Evolutionary conservation across 75 land plant species (phyloP).

Genomic region (Cryptomeria japonica): DNA sequence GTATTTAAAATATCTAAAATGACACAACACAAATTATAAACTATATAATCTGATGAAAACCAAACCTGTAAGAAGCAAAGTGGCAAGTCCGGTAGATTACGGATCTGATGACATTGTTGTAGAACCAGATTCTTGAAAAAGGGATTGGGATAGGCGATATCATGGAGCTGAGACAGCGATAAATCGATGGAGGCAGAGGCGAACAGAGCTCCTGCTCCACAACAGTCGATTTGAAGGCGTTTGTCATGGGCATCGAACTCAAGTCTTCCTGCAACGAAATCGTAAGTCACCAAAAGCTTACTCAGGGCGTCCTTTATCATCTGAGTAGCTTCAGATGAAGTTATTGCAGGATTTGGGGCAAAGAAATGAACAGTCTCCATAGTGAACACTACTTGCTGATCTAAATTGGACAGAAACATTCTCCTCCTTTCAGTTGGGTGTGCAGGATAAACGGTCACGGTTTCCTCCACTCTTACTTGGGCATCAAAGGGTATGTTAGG

Average conservation of each 20-base stretch:
- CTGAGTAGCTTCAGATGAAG: background rate
- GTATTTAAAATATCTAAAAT: no score
- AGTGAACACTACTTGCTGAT: constrained; percentile 46
- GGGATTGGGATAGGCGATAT: no score
- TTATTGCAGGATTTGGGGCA: background rate
- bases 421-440: constrained; percentile 20
- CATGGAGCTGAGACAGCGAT: no score
- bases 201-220: constrained; percentile 34
- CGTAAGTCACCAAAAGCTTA: constrained; percentile 12
- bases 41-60: no score
- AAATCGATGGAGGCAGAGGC: constrained; percentile 15
- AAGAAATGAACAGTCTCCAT: constrained; percentile 65
- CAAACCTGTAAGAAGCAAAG: no score
- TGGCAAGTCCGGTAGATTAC: no score
- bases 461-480: background rate
- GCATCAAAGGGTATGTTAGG: background rate
- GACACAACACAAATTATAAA: no score
- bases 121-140: no score
- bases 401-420: constrained; percentile 57
- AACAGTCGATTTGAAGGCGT: constrained; percentile 35
- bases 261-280: constrained; percentile 52
- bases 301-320: background rate
- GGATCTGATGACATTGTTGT: no score
- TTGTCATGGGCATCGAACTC: constrained; percentile 5
- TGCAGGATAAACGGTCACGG: background rate